Base-by-base conservation (phyloP, 1,139 yeast genomes). In the Yamadazyma diospyri region DNA sequence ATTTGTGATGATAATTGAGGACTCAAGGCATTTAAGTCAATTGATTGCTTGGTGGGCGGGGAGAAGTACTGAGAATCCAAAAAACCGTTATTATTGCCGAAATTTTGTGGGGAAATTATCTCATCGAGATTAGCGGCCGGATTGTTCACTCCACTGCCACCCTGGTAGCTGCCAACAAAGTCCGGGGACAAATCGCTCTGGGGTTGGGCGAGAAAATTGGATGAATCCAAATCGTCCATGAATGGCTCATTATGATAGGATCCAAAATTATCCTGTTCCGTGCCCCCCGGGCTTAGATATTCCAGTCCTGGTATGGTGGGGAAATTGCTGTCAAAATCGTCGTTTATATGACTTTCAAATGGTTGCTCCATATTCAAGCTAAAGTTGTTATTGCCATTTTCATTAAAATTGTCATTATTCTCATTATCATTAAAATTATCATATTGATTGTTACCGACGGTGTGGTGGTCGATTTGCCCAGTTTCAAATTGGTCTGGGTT, bases 61-160 rank as follows among this genome's bases (percentile, higher is more conserved):
- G 72, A 64, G 37, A 68, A 68, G 45, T 65, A 67, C 38, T 64
- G 70, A 5, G 71, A 60, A 32, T 59, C 63, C 30, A 64, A 45
- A 33, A 60, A 64, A 29, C 53, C 38, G 26, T 43, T 40, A 31
- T 46, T 41, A 18, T 18, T 18, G 9, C 20, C 20, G 20, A 9
- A 7, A 32, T 48, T 48, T 32, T 47, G 47, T 1, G 71, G 71
- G 3, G 67, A 63, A 24, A 64, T 57, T 15, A 64, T 47, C 41
- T 61, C 69, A 39, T 64, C 69, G 30, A 64, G 49, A 39, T 57
- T 59, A 14, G 48, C 47, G 3, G 57, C 28, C 13, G 10, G n/a
- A 18, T 12, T 14, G 23, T 23, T 23, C n/a, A n/a, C n/a, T n/a
- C n/a, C n/a, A 13, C n/a, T 11, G 16, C 4, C 4, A 25, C 18